Conservation (phyloP, 1,139 yeast species). For the Kurtzmaniella quercitrusa region DNA sequence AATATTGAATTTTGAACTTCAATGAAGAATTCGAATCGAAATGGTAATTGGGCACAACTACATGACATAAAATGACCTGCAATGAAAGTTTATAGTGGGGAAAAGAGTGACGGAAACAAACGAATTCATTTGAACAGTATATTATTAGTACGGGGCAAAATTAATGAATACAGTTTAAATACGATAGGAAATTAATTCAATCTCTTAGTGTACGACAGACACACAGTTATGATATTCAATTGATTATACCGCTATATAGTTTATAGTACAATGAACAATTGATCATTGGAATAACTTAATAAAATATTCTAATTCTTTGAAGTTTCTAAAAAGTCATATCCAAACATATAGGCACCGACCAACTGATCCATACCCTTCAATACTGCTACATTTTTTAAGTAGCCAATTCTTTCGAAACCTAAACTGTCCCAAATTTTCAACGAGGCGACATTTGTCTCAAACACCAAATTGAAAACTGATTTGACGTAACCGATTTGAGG, state of each 20-base stretch:
- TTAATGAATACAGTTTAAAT: too few species aligned
- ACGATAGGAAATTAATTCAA: too few species aligned
- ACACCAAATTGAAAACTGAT: slow-evolving; percentile 80
- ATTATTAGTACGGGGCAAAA: too few species aligned
- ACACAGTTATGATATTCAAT: too few species aligned
- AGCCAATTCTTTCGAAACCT: slow-evolving; percentile 72
- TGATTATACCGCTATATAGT: too few species aligned
- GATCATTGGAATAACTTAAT: neutral
- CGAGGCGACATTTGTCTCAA: slow-evolving; percentile 67
- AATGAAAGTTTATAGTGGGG: too few species aligned
- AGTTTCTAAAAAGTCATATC: slow-evolving; percentile 41
- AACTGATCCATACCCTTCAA: slow-evolving; percentile 57
- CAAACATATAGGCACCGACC: slow-evolving; percentile 66
- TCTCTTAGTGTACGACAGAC: too few species aligned
- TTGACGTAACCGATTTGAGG: slow-evolving; percentile 69
- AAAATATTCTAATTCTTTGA: neutral
- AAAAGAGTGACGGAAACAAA: too few species aligned
- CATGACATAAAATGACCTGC: too few species aligned
- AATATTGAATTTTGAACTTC: neutral
- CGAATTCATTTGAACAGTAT: too few species aligned
- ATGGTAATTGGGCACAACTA: neutral
- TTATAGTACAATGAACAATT: too few species aligned
- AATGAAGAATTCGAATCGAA: neutral
- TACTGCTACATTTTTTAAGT: slow-evolving; percentile 60
- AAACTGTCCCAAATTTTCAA: slow-evolving; percentile 67